Evolutionary conservation across 768 basidiomycete genomes (phyloP).

Genomic region (Xerocomus potaroensis): DNA sequence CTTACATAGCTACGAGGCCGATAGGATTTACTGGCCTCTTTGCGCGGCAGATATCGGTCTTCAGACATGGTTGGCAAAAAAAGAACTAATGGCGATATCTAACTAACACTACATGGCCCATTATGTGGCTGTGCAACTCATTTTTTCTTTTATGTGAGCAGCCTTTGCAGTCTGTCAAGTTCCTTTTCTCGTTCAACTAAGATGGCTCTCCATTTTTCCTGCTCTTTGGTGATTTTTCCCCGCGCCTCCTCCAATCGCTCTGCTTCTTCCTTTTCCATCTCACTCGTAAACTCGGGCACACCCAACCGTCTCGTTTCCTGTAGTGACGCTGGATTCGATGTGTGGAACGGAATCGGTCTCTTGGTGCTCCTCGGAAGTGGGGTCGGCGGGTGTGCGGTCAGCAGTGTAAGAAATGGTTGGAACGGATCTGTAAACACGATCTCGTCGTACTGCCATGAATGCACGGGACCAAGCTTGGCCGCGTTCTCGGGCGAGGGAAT

Average conservation of each 20-base stretch:
- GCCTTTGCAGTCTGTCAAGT: constrained; percentile 61
- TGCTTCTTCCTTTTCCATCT: constrained; percentile 86
- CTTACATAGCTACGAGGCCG: constrained; percentile 37
- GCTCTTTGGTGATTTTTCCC: constrained; percentile 66
- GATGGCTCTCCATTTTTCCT: constrained; percentile 62
- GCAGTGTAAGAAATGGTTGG: constrained; percentile 75
- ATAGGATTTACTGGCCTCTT: constrained; percentile 34
- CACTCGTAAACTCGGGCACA: constrained; percentile 76
- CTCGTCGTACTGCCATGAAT: constrained; percentile 99
- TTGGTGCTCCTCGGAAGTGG: constrained; percentile 59
- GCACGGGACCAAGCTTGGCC: constrained; percentile 70
- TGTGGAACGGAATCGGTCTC: constrained; percentile 69
- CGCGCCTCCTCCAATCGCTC: constrained; percentile 76
- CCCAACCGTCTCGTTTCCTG: constrained; percentile 61
- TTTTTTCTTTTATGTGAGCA: constrained; percentile 20
- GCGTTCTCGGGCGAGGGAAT: constrained; percentile 66
- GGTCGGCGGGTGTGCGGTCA: constrained; percentile 81
- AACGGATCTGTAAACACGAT: constrained; percentile 95
- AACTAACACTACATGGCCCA: no score
- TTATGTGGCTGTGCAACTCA: constrained; percentile 17
- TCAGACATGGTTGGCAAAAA: constrained; percentile 29
- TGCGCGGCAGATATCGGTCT: constrained; percentile 33
- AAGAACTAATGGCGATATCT: no score
- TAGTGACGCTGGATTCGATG: constrained; percentile 53
- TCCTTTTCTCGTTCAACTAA: constrained; percentile 84